These are phyloP conservation scores for Cladosporium oxysporum DNA, from an alignment of 2,329 filamentous ascomycete genomes.

Conservation along the genomic window DNA sequence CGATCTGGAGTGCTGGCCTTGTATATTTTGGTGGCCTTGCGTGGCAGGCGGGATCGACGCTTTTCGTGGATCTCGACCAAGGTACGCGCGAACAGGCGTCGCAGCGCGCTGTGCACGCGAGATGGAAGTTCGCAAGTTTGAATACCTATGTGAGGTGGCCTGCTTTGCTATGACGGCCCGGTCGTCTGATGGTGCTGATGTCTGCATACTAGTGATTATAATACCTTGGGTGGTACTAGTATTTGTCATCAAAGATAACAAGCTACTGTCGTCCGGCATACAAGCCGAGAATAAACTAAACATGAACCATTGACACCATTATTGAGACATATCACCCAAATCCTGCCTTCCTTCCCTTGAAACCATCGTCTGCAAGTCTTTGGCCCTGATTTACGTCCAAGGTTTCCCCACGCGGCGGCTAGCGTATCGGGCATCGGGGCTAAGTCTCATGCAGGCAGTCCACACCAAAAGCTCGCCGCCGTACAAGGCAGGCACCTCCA, in stretches of 20 bases:
- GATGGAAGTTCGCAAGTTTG: neutral
- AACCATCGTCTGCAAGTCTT: conserved; percentile 2
- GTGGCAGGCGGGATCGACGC: neutral
- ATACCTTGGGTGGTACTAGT: neutral
- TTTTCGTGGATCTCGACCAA: neutral
- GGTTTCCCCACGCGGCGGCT: neutral
- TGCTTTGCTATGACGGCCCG: too few species aligned
- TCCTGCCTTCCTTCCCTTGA: neutral
- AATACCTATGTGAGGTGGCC: neutral
- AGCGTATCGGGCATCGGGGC: neutral
- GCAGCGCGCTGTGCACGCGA: neutral
- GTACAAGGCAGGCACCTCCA: neutral
- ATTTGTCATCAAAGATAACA: neutral
- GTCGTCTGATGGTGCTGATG: neutral
- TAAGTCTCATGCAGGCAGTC: neutral
- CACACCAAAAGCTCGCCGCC: neutral
- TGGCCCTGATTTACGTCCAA: neutral
- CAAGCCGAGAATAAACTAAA: neutral
- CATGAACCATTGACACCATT: neutral
- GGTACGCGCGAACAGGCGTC: neutral
- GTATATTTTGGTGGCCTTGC: neutral
- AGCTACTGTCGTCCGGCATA: neutral
- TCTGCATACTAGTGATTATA: neutral
- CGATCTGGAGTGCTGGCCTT: neutral
- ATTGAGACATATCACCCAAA: neutral